These are phyloP conservation scores for Periconia macrospinosa DNA, from an alignment of 2,329 filamentous ascomycete species.

Conservation along the genomic window DNA sequence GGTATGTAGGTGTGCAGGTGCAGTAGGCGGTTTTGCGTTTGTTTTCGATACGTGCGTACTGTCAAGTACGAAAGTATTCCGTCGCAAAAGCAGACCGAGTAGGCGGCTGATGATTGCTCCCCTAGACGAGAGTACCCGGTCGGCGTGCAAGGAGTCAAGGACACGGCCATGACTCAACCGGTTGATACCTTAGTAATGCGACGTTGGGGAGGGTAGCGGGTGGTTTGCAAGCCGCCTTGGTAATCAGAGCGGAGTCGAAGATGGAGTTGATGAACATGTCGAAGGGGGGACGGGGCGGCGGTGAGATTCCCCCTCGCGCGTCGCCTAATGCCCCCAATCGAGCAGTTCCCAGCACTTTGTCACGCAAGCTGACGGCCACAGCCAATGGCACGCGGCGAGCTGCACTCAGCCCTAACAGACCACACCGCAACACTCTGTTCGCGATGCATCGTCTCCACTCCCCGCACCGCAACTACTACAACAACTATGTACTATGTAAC, in stretches of 20 bases:
- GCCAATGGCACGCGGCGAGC: constrained; percentile 3
- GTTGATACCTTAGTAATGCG: not conserved
- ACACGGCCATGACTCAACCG: constrained; percentile 1
- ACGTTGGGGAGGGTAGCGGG: not conserved
- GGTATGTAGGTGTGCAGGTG: constrained; percentile 1
- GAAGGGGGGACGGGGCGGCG: constrained; percentile 3
- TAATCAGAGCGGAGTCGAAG: not conserved
- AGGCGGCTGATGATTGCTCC: not conserved
- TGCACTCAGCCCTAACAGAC: not conserved
- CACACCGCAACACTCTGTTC: constrained; percentile 3
- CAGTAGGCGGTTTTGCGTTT: constrained; percentile 15
- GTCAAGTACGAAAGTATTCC: not conserved
- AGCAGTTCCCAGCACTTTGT: constrained; percentile 2
- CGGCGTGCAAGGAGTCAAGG: not conserved
- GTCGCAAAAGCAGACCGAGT: not conserved
- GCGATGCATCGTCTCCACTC: too few species aligned
- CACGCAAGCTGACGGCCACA: constrained; percentile 4
- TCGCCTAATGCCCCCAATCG: constrained; percentile 3
- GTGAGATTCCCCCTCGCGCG: constrained; percentile 2
- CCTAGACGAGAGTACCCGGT: too few species aligned
- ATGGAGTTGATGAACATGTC: not conserved
- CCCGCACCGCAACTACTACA: too few species aligned
- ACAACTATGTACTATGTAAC: not conserved
- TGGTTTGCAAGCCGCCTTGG: not conserved
- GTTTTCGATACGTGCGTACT: constrained; percentile 5